These are phyloP conservation scores for Stygiomarasmius scandens DNA, from an alignment of 1,284 basidiomycete genomes.

Conservation along the genomic window DNA sequence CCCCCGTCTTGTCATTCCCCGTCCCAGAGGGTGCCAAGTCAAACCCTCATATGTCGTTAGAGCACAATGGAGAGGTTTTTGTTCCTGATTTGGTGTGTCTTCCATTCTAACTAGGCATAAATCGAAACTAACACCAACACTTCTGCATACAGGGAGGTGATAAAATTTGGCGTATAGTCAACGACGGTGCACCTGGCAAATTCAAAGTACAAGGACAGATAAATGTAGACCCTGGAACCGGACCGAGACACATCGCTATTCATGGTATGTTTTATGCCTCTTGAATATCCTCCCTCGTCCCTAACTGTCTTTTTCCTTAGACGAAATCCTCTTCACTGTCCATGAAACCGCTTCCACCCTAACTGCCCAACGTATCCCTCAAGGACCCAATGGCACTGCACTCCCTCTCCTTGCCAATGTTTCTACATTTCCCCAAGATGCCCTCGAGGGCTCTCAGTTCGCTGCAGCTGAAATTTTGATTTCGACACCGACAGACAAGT, in stretches of 20 bases:
- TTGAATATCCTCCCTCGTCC: background rate
- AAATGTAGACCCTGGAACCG: slow-evolving; percentile 54
- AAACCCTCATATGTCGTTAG: slow-evolving; percentile 61
- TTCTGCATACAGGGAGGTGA: slow-evolving; percentile 48
- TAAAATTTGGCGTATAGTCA: slow-evolving; percentile 60
- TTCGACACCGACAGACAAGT: slow-evolving; percentile 45
- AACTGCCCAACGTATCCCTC: slow-evolving; percentile 51
- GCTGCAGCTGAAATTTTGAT: slow-evolving; percentile 60
- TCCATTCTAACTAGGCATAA: background rate
- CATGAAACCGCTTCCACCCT: slow-evolving; percentile 55
- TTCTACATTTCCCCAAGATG: slow-evolving; percentile 51
- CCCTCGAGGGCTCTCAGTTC: slow-evolving; percentile 42
- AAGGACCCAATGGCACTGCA: slow-evolving; percentile 40
- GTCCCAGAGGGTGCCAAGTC: slow-evolving; percentile 40
- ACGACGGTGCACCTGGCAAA: slow-evolving; percentile 42
- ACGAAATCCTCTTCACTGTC: slow-evolving; percentile 48
- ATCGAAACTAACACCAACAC: too few species aligned
- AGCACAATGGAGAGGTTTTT: slow-evolving; percentile 52
- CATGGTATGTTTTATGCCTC: slow-evolving; percentile 29
- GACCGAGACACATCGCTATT: slow-evolving; percentile 59
- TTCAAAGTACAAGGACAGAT: slow-evolving; percentile 61
- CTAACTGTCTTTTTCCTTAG: slow-evolving; percentile 29
- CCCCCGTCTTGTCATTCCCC: slow-evolving; percentile 50
- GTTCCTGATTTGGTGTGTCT: slow-evolving; percentile 55
- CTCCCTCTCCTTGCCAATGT: slow-evolving; percentile 50